Evolutionary conservation across 345 rosid species (phyloP), one percentile per base, ranked within the genome.

Genomic region (Geranium rotundifolium): DNA sequence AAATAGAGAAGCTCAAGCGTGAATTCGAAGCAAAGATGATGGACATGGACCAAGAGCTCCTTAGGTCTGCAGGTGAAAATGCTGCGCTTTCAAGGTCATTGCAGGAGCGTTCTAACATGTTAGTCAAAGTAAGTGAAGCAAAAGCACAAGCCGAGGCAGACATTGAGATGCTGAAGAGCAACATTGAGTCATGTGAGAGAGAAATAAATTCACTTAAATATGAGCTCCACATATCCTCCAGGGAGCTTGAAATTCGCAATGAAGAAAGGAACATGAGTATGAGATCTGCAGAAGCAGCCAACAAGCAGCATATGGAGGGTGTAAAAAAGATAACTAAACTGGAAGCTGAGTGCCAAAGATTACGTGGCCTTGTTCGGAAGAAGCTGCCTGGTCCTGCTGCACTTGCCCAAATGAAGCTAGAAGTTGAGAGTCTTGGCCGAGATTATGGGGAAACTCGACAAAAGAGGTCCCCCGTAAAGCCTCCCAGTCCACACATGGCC

Each of bases 251-350:
- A 56, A 93, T 90, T 37, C 95, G 97, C n/a, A 93, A 85, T 63
- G 99, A 93, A 74, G 97, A 93, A 75, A 93, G 90, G 85, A 90
- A 93, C 65, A 93, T 93, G 97, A 86, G 95, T 68, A 80, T 90
- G 82, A 84, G 92, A 62, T 88, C 97, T 62, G 92, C 99, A 0
- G 97, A 93, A 17, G 85, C 62, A 54, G 99, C 96, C 4, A 90
- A 86, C 80, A 93, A 88, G 75, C 99, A 90, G 74, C 85, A 90
- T 55, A 52, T 71, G 77, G 99, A 95, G 71, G 92, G 97, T 58
- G 88, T 74, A 15, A 95, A 90, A 75, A 95, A 90, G 72, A 88
- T 54, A n/a, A n/a, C n/a, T n/a, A n/a, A n/a, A n/a, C n/a, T n/a
- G n/a, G n/a, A n/a, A n/a, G n/a, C n/a, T n/a, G n/a, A n/a, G n/a